Base-by-base conservation (phyloP, 163 green algal genomes). In the Picocystis sp. region DNA sequence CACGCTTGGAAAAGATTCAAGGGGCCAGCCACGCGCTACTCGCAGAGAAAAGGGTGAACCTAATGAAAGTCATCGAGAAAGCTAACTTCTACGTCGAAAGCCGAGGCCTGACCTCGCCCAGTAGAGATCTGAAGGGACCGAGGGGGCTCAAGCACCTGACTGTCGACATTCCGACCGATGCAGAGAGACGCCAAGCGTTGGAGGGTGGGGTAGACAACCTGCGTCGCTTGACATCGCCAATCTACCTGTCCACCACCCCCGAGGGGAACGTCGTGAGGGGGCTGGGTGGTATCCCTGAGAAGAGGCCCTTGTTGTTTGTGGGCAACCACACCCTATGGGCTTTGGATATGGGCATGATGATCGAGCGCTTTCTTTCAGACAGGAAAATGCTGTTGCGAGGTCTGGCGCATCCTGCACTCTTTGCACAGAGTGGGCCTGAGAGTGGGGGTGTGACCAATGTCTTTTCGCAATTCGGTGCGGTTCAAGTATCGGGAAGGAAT, bases 301-400 rank as follows among this genome's bases (percentile, higher is more conserved):
- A 47, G 24, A 57, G 80, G 23, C 83, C 83, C 0, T 29, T 92
- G 42, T 63, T 92, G 55, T 71, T 90, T 49, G 72, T 92, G 22
- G 81, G 82, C 53, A 95, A 95, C 71, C 86, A 95, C 72, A 80
- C 92, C 60, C 65, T 75, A 2, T 67, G 78, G 50, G 72, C 76
- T 2, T 43, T 47, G 34, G 82, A 93, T 70, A 78, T 87, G 44
- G 72, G 72, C 3, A 54, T 84, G 11, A 63, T 94, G 55, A 69
- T 87, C 3, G 64, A 80, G 6, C 45, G 77, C 47, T 74, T 93
- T 23, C 22, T 92, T 11, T 23, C 59, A 29, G 64, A 87, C 55
- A 65, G 56, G 11, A 56, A 63, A 12, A 68, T 83, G 19, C 58
- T 94, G 48, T 57, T 84, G 17, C 73, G 86, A 22, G 86, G 86